phyloP scores from a whole-genome alignment of 352 stramenopile genomes.

The Phytopythium boreale region DNA sequence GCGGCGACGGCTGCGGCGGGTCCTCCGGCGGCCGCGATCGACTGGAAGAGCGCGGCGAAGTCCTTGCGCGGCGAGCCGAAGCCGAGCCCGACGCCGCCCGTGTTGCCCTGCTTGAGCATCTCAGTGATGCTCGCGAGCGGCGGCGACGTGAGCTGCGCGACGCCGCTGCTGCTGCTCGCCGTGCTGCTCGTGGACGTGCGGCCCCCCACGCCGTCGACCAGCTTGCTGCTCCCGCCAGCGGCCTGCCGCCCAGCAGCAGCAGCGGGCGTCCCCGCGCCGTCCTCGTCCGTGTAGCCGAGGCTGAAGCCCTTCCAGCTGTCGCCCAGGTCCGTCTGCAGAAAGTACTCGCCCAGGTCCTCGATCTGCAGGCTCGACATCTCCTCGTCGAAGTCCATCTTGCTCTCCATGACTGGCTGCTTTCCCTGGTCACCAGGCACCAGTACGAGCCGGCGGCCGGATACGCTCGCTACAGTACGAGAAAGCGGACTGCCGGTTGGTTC shows the following conservation, averaged over 20 bases:
- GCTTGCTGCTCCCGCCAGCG: conserved; percentile 2
- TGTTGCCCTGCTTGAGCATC: conserved; percentile 32
- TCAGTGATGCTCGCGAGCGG: conserved; percentile 44
- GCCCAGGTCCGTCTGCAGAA: conserved; percentile 53
- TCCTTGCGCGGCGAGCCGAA: conserved; percentile 28
- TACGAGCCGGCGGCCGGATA: too few relatives aligned
- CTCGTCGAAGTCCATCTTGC: conserved; percentile 56
- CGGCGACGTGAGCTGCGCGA: conserved; percentile 33
- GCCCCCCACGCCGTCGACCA: background rate
- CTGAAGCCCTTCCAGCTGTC: conserved; percentile 75
- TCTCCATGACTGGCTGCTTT: conserved; percentile 4
- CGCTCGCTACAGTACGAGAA: too few relatives aligned
- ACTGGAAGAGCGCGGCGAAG: conserved; percentile 23
- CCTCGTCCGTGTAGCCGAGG: conserved; percentile 61
- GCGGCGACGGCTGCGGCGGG: conserved; percentile 22
- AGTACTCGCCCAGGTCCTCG: conserved; percentile 71
- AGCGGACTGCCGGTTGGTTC: too few relatives aligned
- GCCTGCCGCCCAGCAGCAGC: conserved; percentile 10
- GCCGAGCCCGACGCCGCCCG: too few relatives aligned
- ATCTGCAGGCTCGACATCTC: conserved; percentile 75
- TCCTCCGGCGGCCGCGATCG: conserved; percentile 9
- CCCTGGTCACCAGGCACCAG: too few relatives aligned
- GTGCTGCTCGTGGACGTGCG: background rate
- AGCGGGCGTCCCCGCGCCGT: conserved; percentile 8
- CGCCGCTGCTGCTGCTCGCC: conserved; percentile 8